These are phyloP conservation scores for Scheffersomyces titani DNA, from an alignment of 1,139 yeast genomes.

Conservation along the genomic window DNA sequence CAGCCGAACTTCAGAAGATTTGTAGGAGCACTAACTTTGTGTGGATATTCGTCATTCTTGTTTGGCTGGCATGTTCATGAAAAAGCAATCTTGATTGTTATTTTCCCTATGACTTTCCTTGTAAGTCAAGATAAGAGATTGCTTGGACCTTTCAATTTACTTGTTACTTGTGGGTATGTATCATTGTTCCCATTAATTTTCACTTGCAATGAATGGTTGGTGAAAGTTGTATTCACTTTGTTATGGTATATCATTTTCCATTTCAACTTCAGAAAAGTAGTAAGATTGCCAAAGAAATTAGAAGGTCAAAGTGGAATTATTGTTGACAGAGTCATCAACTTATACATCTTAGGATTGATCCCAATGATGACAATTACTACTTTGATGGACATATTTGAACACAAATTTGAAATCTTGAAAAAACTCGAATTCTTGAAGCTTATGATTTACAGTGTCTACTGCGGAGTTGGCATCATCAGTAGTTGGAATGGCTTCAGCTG, in stretches of 20 bases:
- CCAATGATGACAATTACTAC: slow-evolving; percentile 63
- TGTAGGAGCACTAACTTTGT: slow-evolving; percentile 79
- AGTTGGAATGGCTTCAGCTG: slow-evolving; percentile 90
- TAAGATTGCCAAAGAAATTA: slow-evolving; percentile 53
- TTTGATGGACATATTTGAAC: slow-evolving; percentile 57
- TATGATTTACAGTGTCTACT: slow-evolving; percentile 83
- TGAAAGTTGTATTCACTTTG: slow-evolving; percentile 77
- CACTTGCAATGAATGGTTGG: slow-evolving; percentile 76
- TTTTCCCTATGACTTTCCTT: slow-evolving; percentile 85
- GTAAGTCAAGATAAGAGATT: slow-evolving; percentile 72
- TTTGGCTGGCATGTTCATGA: slow-evolving; percentile 99
- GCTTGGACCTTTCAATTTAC: slow-evolving; percentile 62
- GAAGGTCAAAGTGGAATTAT: slow-evolving; percentile 47
- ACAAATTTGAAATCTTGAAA: slow-evolving; percentile 48
- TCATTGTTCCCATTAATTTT: slow-evolving; percentile 86
- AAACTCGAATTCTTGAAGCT: slow-evolving; percentile 72
- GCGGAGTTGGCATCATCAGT: slow-evolving; percentile 80
- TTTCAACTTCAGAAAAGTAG: slow-evolving; percentile 68
- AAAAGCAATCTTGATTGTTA: slow-evolving; percentile 85
- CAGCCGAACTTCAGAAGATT: slow-evolving; percentile 80
- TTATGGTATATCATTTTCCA: slow-evolving; percentile 84
- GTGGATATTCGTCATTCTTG: slow-evolving; percentile 88
- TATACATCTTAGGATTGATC: slow-evolving; percentile 67
- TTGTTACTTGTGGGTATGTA: slow-evolving; percentile 81
- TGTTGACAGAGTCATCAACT: slow-evolving; percentile 68